Conservation (phyloP, 352 stramenopile species). For the Globisporangium alternatum region DNA sequence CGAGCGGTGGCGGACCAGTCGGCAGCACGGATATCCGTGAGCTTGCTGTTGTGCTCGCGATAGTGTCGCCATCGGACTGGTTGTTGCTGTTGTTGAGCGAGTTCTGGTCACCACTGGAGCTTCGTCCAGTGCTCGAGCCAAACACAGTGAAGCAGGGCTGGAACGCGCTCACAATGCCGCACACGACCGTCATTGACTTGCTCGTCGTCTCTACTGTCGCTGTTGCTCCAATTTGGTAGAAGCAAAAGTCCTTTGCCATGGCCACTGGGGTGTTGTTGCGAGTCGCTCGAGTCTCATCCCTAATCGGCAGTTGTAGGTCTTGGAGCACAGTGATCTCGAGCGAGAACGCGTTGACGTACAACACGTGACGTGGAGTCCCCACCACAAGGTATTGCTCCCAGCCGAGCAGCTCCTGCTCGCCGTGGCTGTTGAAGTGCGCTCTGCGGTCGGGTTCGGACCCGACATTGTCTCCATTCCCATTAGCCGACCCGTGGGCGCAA, state of each 20-base stretch:
- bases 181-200: slow-evolving; percentile 21
- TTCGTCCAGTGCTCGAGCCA: neutral
- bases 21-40: slow-evolving; percentile 48
- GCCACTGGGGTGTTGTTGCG: slow-evolving; percentile 24
- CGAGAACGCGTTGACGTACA: slow-evolving; percentile 67
- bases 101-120: neutral
- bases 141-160: slow-evolving; percentile 58
- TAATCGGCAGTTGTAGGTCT: slow-evolving; percentile 39
- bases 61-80: neutral
- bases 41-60: neutral
- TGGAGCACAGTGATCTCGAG: slow-evolving; percentile 55
- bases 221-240: slow-evolving; percentile 26
- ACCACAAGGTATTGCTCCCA: slow-evolving; percentile 56
- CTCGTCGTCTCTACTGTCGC: neutral
- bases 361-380: slow-evolving; percentile 40
- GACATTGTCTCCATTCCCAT: neutral
- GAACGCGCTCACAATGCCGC: slow-evolving; percentile 63
- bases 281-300: neutral
- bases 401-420: slow-evolving; percentile 45
- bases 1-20: slow-evolving; percentile 33
- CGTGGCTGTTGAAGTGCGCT: slow-evolving; percentile 42
- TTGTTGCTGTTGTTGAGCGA: neutral
- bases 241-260: slow-evolving; percentile 57
- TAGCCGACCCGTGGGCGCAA: slow-evolving; percentile 21
- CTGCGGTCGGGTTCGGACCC: neutral